Base-by-base conservation (phyloP, 1,139 yeast species). In the Lodderomyces margitis region DNA sequence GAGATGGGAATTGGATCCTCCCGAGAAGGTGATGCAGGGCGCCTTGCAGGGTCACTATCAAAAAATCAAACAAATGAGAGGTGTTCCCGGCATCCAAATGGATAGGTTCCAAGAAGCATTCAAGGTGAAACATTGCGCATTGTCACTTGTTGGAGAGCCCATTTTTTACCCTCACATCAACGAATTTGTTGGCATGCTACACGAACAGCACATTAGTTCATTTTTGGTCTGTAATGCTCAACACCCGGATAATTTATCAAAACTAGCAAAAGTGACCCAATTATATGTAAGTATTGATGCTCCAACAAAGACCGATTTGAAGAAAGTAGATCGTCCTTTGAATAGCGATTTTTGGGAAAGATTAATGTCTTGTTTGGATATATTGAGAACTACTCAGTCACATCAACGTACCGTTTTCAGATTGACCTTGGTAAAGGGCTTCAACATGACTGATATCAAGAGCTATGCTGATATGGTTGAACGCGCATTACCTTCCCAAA, bases 1-100 rank as follows among this genome's bases (percentile, higher is more conserved):
- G 97, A 74, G 97, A 57, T 89, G 97, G 97, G 92, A 87, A 55
- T 85, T 88, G 20, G 96, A 89, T 61, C 82, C 85, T 17, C 96
- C 97, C 0, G 92, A 87, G 54, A 81, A 73, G 47, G 87, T 89
- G 40, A 61, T 89, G 48, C 80, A 84, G 41, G 96, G 96, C 25
- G 97, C 96, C 1, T 66, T 89, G 40, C 81, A 77, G 51, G 96
- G 96, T 3, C 97, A 89, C 59, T 89, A 89, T 62, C 81, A 86
- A 47, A 89, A 89, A 59, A 89, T 89, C 55, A 91, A 89, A 62
- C 96, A 88, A 64, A 80, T 89, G 91, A 75, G 95, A 59, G 97
- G 97, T 46, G 95, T 91, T 35, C 97, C 97, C 1, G 97, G 97
- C 30, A 87, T 91, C 41, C 87, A 85, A 50, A 84, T 89, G 55